Evolutionary conservation across 306 rosid genomes (phyloP), one percentile per base, ranked within the genome.

Genomic region (Dryas drummondii): DNA sequence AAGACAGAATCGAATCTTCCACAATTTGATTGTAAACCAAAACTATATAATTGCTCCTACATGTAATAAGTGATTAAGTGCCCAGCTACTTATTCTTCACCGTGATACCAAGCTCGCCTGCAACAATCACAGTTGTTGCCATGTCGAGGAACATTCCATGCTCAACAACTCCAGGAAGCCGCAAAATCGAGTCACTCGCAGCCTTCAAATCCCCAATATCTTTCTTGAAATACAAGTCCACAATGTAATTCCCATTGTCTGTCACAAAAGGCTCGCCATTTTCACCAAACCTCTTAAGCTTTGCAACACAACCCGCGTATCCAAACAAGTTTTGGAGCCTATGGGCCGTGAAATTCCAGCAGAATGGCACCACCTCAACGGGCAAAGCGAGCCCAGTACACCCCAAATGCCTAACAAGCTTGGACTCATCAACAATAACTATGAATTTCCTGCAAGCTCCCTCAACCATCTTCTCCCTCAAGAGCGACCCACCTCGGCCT

Each of bases 401-500:
- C 97, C 97, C 98, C 22, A 90, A 0, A 75, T 84, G 73, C 68
- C 81, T 65, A 1, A 93, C 94, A 8, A 89, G 22, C 65, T 93
- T 90, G 0, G 92, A 86, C 66, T 93, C 93, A 41, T 93, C 98
- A 0, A 92, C 98, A 6, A 92, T 88, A 1, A 90, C 93, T 3
- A 92, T 77, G 27, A 92, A 92, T 75, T 86, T 88, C 78, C 83
- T 84, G 56, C 96, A 87, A 0, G 85, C 91, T 56, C 92, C 79
- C 51, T 93, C 98, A 22, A 93, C 91, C 98, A 93, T 93, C 69
- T 93, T 93, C 53, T 90, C 98, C 6, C 98, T 73, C 7, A 90
- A n/a, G 14, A 93, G 94, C 22, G 96, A 90, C 3, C 98, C 98
- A 37, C 98, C 96, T 9, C 98, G 92, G 4, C 96, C 98, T 68